phyloP scores from a whole-genome alignment of 495 filamentous ascomycete species.

The Penicillium cinerascens region DNA sequence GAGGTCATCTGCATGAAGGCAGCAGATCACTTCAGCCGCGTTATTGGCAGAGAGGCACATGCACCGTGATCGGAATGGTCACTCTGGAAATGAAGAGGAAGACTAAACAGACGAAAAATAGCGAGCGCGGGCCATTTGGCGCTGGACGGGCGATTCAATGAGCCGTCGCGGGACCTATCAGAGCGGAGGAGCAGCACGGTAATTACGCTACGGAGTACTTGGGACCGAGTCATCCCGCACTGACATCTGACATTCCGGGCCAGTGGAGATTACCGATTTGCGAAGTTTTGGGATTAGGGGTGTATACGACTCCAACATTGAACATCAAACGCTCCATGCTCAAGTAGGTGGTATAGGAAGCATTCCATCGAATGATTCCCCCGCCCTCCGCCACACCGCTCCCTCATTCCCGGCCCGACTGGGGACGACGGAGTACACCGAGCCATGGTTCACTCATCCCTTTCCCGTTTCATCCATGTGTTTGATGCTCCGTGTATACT shows the following conservation, averaged over 20 bases:
- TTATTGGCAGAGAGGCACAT: neutral
- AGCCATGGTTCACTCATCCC: conserved; percentile 24
- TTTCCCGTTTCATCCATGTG: conserved; percentile 14
- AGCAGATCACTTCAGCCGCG: neutral
- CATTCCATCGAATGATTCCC: neutral
- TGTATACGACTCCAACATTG: neutral
- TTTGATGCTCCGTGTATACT: neutral
- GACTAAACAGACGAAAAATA: neutral
- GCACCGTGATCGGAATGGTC: neutral
- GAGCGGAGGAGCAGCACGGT: neutral
- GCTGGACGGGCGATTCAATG: conserved; percentile 6
- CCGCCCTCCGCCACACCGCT: conserved; percentile 20
- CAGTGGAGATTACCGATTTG: neutral
- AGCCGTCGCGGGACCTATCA: conserved; percentile 17
- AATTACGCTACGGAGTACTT: conserved; percentile 16
- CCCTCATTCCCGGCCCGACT: conserved; percentile 14
- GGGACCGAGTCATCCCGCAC: conserved; percentile 26
- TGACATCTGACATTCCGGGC: conserved; percentile 31
- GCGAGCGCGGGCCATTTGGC: conserved; percentile 14
- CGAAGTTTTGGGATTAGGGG: neutral
- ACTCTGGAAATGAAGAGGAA: neutral
- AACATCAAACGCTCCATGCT: conserved; percentile 5
- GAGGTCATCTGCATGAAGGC: conserved; percentile 16
- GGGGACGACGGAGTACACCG: neutral
- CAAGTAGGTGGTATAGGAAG: neutral